A percentile compares a stretch with the other conserved stretches of the same genome.
Evolutionary conservation across 345 rosid genomes (phyloP).

Genomic region (rapeseed (Brassica napus)): Da-Ae NC_063438.1:21693501-21694000

Average conservation of each 20-base stretch:
- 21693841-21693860: background rate
- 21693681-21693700: background rate
- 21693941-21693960: background rate
- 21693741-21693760: background rate
- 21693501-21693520: conserved; percentile 25
- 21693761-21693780: background rate
- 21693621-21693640: background rate
- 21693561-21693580: background rate
- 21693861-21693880: background rate
- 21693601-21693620: background rate
- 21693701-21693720: background rate
- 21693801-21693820: background rate
- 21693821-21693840: background rate
- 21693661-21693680: background rate
- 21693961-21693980: background rate
- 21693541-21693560: conserved; percentile 6
- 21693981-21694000: background rate
- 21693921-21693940: background rate
- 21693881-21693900: background rate
- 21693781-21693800: background rate
- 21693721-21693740: background rate
- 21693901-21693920: background rate
- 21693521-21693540: conserved; percentile 31
- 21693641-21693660: background rate
- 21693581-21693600: background rate